phyloP scores from a whole-genome alignment of 345 rosid species.

The Toxicodendron radicans region DNA sequence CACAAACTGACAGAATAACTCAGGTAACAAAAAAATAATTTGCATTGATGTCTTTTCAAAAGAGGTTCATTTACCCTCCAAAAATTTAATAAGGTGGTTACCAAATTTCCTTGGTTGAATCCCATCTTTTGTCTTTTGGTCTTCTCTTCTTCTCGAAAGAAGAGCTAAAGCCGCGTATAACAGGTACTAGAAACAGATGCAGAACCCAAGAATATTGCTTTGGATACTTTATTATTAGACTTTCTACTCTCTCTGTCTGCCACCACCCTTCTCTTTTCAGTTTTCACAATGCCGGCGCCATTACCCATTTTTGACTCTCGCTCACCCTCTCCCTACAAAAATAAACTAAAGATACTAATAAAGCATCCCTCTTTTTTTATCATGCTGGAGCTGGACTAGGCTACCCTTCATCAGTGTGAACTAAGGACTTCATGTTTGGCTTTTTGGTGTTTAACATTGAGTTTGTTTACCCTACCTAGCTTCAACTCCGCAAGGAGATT shows the following conservation, averaged over 20 bases:
- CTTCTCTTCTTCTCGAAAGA: constrained; percentile 43
- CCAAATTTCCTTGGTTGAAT: not conserved
- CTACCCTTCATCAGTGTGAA: constrained; percentile 17
- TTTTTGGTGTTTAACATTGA: constrained; percentile 8
- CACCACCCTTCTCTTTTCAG: constrained; percentile 17
- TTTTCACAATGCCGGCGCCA: constrained; percentile 4
- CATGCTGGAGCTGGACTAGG: constrained; percentile 9
- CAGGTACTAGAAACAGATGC: constrained; percentile 13
- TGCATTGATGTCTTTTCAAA: too few species aligned
- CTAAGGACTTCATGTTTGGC: not conserved
- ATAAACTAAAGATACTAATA: constrained; percentile 4
- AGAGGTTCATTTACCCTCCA: not conserved
- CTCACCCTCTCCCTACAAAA: constrained; percentile 4
- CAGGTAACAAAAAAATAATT: too few species aligned
- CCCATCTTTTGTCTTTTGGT: not conserved
- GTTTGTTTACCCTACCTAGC: not conserved
- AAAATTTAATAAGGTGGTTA: not conserved
- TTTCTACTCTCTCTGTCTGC: constrained; percentile 36
- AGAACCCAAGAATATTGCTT: not conserved
- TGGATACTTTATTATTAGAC: constrained; percentile 21
- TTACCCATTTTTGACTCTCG: not conserved
- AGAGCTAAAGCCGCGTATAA: constrained; percentile 36
- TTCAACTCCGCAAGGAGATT: constrained; percentile 23
- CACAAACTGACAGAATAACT: too few species aligned
- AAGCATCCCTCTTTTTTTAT: constrained; percentile 13